Percentiles rank a stretch among this genome's conserved stretches.
phyloP scores from a whole-genome alignment of 1,284 basidiomycete genomes.

The Cutaneotrichosporon mucoides region DNA sequence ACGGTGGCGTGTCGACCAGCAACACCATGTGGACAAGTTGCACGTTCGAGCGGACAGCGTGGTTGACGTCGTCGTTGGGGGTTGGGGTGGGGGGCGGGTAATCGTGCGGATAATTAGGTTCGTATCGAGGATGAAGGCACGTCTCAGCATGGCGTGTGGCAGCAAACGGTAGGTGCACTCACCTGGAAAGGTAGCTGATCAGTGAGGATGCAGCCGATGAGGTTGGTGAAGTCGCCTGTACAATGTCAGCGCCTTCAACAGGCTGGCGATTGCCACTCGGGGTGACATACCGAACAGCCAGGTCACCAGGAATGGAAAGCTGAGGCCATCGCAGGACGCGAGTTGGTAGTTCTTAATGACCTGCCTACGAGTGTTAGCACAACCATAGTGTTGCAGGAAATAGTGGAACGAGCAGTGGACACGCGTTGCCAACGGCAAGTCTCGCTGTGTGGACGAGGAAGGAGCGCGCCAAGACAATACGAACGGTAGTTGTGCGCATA shows the following conservation, averaged over 20 bases:
- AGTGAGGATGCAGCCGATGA: conserved; percentile 80
- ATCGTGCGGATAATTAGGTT: no score
- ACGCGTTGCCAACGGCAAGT: no score
- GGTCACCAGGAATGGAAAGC: conserved; percentile 81
- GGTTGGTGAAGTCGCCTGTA: conserved; percentile 80
- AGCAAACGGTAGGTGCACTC: conserved; percentile 27
- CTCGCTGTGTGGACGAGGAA: no score
- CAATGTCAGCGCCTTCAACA: no score
- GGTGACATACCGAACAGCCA: conserved; percentile 72
- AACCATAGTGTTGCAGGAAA: no score
- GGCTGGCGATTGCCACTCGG: no score
- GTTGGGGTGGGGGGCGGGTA: no score
- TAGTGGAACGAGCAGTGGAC: no score
- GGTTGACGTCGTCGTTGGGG: no score
- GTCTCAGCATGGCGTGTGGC: not conserved
- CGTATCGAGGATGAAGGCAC: not conserved
- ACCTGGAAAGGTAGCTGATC: conserved; percentile 92
- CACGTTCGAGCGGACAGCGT: no score
- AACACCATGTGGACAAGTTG: no score
- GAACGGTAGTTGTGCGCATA: conserved; percentile 87
- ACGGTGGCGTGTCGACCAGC: no score
- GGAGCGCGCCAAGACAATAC: conserved; percentile 42
- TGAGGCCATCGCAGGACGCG: conserved; percentile 76
- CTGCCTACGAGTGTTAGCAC: conserved; percentile 54
- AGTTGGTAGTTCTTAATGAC: conserved; percentile 70